These are phyloP conservation scores for Backusella luteola DNA, from an alignment of 192 early-diverging fungal species.

Conservation along the genomic window DNA sequence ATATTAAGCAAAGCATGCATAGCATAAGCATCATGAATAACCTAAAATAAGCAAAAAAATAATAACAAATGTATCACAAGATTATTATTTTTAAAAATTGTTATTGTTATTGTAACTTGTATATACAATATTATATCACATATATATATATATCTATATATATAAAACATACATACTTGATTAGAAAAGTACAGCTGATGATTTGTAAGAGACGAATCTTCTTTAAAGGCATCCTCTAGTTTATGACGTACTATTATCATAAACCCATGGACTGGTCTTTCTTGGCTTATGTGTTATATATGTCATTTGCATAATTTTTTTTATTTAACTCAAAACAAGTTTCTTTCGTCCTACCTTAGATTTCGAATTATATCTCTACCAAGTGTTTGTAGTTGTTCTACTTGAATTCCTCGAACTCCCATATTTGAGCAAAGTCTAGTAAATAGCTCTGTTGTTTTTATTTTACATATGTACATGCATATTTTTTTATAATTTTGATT, in stretches of 20 bases:
- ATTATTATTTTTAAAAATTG: not conserved
- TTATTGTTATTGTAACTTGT: not conserved
- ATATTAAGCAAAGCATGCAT: constrained; percentile 69
- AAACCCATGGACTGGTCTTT: constrained; percentile 56
- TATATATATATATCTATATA: not conserved
- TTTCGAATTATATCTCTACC: constrained; percentile 9
- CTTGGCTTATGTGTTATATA: constrained; percentile 16
- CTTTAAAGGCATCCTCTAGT: constrained; percentile 5
- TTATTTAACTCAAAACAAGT: not conserved
- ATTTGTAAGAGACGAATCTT: not conserved
- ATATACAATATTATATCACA: not conserved
- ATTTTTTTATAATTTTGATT: not conserved
- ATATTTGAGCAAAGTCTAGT: constrained; percentile 65
- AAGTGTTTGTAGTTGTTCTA: constrained; percentile 45
- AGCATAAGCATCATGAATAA: constrained; percentile 70
- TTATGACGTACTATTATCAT: constrained; percentile 54
- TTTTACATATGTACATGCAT: not conserved
- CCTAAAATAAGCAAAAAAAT: constrained; percentile 34
- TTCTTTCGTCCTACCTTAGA: not conserved
- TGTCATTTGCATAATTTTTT: not conserved
- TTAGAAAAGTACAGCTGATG: constrained; percentile 36
- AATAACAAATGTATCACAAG: not conserved
- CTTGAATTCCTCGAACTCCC: constrained; percentile 61
- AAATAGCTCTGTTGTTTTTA: constrained; percentile 43
- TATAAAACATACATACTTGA: constrained; percentile 20